Conservation (phyloP, 2,329 filamentous ascomycete species). For the Aspergillus piperis region DNA sequence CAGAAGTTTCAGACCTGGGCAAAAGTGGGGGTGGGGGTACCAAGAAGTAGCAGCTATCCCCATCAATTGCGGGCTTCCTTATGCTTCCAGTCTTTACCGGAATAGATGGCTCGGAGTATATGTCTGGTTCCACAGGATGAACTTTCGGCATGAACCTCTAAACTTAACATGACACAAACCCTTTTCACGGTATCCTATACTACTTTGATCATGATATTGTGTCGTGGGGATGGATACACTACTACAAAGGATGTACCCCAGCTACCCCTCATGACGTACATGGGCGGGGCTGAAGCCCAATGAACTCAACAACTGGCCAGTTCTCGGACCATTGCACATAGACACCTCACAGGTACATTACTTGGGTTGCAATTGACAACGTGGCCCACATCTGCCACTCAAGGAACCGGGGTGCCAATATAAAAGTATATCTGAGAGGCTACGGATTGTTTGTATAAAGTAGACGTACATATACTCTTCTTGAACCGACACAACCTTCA, state of each 20-base stretch:
- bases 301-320: neutral
- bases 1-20: conserved; percentile 1
- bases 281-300: neutral
- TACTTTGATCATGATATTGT: too few species aligned
- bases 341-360: neutral
- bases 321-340: neutral
- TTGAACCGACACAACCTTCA: neutral
- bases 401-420: neutral
- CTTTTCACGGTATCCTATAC: too few species aligned
- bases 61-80: neutral
- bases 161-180: neutral
- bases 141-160: neutral
- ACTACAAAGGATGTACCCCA: too few species aligned
- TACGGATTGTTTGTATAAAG: neutral
- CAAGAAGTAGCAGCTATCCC: neutral
- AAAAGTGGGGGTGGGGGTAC: conserved; percentile 14
- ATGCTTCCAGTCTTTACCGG: neutral
- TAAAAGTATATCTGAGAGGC: neutral
- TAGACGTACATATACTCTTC: neutral
- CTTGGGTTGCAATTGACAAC: neutral
- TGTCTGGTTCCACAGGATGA: neutral
- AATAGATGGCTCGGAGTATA: neutral
- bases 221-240: too few species aligned
- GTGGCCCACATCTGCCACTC: neutral
- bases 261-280: conserved; percentile 3